Conservation (phyloP, 2,329 filamentous ascomycete genomes). For the Ceratocystis huliohia region DNA sequence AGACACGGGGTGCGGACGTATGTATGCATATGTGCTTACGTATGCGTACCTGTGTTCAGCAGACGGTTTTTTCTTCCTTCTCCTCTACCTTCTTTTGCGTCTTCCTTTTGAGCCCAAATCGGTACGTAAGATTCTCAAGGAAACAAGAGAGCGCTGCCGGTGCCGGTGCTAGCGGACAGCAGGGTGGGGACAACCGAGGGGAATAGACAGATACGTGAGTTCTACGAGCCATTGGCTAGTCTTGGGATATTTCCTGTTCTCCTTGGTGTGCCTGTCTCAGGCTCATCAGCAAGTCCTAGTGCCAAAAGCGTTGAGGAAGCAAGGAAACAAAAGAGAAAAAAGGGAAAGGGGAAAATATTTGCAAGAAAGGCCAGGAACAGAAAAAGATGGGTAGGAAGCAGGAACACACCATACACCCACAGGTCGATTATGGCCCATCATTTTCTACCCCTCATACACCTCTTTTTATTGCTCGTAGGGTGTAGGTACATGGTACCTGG, state of each 20-base stretch:
- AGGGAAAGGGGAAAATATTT: neutral
- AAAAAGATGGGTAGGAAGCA: too few species aligned
- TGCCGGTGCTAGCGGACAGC: neutral
- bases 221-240: neutral
- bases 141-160: neutral
- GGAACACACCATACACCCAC: too few species aligned
- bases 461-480: neutral
- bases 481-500: neutral
- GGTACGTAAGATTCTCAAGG: neutral
- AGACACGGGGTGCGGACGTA: neutral
- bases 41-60: neutral
- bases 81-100: neutral
- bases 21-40: neutral
- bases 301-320: neutral
- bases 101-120: neutral
- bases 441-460: neutral
- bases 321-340: neutral
- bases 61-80: neutral
- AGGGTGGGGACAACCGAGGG: neutral
- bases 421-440: neutral
- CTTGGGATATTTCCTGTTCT: neutral
- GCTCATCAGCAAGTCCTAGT: too few species aligned
- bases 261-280: neutral
- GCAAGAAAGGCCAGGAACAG: too few species aligned
- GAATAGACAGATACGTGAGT: too few species aligned